Base-by-base conservation (phyloP, 140 eudicot genomes). In the Artemisia princeps region DNA sequence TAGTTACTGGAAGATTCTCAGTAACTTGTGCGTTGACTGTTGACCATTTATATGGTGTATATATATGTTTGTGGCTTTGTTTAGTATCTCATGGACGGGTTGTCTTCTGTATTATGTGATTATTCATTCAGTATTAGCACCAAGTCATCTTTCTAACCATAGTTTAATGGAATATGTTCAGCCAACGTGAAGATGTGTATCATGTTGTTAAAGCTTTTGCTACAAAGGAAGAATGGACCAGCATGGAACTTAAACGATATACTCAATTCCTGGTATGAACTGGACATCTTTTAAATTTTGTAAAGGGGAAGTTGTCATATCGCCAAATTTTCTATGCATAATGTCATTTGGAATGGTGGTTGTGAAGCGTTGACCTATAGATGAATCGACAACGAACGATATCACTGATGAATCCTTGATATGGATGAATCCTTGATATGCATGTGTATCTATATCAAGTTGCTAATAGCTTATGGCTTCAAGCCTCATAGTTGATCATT, bases 141-240 rank as follows among this genome's bases (percentile, higher is more conserved):
- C 19, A 17, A 33, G 44, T 45, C 12, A 55, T 44, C 10, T 69
- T 26, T 69, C 23, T 76, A 70, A 76, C 50, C 22, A 2, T 55
- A 64, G 51, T 57, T 64, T 59, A 37, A 30, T 80, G 58, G 53
- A 50, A 81, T 42, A 65, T 72, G 19, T 72, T 61, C 94, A 92
- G 96, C 23, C 84, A 74, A 72, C 95, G 96, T 19, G 98, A 92
- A 73, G 98, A 92, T 71, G 89, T 92, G 69, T 92, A 87, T 77
- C 89, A 86, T 70, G 89, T 80, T 1, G 61, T 92, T 52, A 92
- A 92, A 81, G 95, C 95, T 60, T 86, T 92, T 76, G 79, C 87
- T 63, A 55, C 87, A 23, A 79, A 79, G 65, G 96, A 94, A 19
- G 96, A 85, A 69, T 78, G 79, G 80, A 78, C 68, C 72, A 88